Evolutionary conservation across 768 basidiomycete species (phyloP), one percentile per base, ranked within the genome.

Genomic region (Leucocoprinus birnbaumii): DNA sequence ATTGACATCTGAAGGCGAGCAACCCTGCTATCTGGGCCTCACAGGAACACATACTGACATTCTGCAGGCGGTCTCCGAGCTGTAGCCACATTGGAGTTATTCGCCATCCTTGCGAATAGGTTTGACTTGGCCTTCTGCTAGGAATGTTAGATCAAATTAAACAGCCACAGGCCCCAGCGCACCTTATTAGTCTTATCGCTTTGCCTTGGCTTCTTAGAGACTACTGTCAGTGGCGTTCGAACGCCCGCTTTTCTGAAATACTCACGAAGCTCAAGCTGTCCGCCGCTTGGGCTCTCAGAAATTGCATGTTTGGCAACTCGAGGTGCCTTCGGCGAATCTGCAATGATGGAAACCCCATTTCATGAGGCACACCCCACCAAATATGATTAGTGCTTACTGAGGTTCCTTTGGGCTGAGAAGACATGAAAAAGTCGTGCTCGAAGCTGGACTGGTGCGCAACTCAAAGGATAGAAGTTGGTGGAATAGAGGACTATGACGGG

Each of bases 21-120:
- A 34, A n/a, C 6, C 38, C 19, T n/a, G 26, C 51, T 26, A 35
- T 48, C 26, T 19, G 7, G 11, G 9, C 16, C 18, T 55, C 38
- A 55, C 40, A 48, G 53, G 46, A 48, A 55, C 19, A 21, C 46
- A 21, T 55, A 55, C 37, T 48, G 46, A 31, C 53, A 55, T 38
- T 55, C 16, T 18, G 53, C 53, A 38, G 53, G 53, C 34, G 53
- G 53, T 9, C 45, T 37, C 9, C 45, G 53, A 38, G 45, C 35
- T 16, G 46, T 40, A 40, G 53, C 53, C 10, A 38, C 46, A 2
- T 31, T 48, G 25, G 45, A 22, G 16, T 55, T 55, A 26, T 38
- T 22, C 25, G 25, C 38, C 35, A 55, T 41, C n/a, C 40, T 48
- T 4, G 53, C 6, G 2, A 55, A 14, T 31, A 55, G 10, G 26